Percentiles rank a stretch among this genome's conserved stretches.
phyloP scores from a whole-genome alignment of 2,329 filamentous ascomycete species.

The Paecilomyces sp. region DNA sequence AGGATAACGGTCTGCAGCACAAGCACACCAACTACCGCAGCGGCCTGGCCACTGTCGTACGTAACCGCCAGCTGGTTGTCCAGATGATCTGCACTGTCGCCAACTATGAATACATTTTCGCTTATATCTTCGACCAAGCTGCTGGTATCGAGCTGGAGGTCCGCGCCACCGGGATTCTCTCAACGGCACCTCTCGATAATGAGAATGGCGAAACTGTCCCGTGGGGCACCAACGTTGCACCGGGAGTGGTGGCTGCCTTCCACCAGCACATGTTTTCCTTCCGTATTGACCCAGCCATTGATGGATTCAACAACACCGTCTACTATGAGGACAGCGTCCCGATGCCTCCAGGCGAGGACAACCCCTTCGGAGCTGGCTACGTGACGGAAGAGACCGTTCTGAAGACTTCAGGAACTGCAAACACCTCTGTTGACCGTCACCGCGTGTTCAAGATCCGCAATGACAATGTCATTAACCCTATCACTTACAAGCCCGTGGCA shows the following conservation, averaged over 20 bases:
- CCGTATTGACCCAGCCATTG: conserved; percentile 56
- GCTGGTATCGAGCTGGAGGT: conserved; percentile 62
- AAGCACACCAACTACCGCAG: conserved; percentile 68
- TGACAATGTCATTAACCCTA: conserved; percentile 42
- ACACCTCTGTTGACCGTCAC: conserved; percentile 42
- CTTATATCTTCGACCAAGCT: conserved; percentile 65
- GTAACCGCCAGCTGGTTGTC: conserved; percentile 59
- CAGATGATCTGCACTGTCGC: conserved; percentile 65
- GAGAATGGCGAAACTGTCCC: conserved; percentile 54
- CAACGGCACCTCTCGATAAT: conserved; percentile 58
- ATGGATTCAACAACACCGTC: conserved; percentile 49
- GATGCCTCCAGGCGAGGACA: conserved; percentile 47
- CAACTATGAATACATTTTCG: conserved; percentile 68
- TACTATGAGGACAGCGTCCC: conserved; percentile 54
- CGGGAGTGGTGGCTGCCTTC: conserved; percentile 60
- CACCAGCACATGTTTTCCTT: conserved; percentile 73
- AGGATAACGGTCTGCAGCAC: conserved; percentile 62
- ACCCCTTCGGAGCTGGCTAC: conserved; percentile 49
- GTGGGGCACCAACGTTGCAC: conserved; percentile 62
- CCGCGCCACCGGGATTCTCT: conserved; percentile 61
- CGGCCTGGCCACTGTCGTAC: conserved; percentile 54
- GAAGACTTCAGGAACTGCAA: conserved; percentile 39
- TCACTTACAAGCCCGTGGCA: conserved; percentile 48
- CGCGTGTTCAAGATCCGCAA: conserved; percentile 56
- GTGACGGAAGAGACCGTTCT: conserved; percentile 43